phyloP scores from a whole-genome alignment of 371 early-diverging fungal genomes.

The Mortierella sp. region DNA sequence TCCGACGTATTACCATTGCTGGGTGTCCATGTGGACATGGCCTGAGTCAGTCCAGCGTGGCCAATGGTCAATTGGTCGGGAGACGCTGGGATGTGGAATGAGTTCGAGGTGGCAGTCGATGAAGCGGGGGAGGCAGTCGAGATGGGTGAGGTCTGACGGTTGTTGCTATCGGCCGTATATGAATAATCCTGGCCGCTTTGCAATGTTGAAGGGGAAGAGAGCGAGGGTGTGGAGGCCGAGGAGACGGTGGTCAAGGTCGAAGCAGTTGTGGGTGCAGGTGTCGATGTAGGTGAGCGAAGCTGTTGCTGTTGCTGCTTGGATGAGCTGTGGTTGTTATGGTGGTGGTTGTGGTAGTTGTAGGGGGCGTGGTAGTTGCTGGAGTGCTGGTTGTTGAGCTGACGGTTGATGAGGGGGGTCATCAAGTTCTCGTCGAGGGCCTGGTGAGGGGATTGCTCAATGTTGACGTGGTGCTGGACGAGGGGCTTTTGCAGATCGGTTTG shows the following conservation, averaged over 20 bases:
- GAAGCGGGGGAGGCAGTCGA: conserved; percentile 20
- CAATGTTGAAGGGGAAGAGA: conserved; percentile 32
- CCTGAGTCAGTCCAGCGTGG: conserved; percentile 23
- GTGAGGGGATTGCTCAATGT: conserved; percentile 49
- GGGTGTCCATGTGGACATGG: conserved; percentile 47
- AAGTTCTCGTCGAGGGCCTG: conserved; percentile 37
- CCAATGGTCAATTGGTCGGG: conserved; percentile 39
- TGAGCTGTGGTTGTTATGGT: conserved; percentile 21
- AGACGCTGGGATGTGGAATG: conserved; percentile 47
- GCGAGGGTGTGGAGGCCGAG: conserved; percentile 43
- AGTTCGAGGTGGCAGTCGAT: conserved; percentile 21
- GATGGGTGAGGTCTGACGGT: conserved; percentile 8
- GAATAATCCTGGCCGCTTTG: conserved; percentile 23
- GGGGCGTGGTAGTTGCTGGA: conserved; percentile 45
- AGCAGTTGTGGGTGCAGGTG: conserved; percentile 42
- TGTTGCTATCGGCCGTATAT: conserved; percentile 11
- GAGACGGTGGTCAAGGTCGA: conserved; percentile 41
- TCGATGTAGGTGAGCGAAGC: conserved; percentile 34
- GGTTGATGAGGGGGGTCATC: conserved; percentile 43
- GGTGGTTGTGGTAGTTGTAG: conserved; percentile 29
- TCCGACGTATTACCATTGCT: conserved; percentile 28
- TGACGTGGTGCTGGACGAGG: conserved; percentile 41
- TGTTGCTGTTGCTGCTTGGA: conserved; percentile 18
- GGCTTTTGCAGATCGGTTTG: conserved; percentile 34
- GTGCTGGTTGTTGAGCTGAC: conserved; percentile 46